Conservation (phyloP, 495 filamentous ascomycete species). For the Penicillium angulare region DNA sequence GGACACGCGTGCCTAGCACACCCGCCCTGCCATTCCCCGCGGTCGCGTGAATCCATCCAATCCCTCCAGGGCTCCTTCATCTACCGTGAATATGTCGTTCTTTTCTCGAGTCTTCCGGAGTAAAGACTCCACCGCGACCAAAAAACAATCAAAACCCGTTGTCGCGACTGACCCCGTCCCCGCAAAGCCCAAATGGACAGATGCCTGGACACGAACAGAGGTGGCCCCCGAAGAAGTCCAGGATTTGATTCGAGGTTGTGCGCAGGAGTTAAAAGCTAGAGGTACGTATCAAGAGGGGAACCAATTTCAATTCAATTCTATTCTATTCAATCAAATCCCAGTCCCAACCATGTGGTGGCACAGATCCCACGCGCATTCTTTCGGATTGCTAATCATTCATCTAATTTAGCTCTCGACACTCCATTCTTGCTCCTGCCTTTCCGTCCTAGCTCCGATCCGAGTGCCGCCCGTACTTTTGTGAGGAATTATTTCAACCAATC, state of each 20-base stretch:
- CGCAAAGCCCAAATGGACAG: slow-evolving; percentile 77
- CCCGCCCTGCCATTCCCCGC: background rate
- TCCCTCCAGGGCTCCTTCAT: no score
- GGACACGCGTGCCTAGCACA: slow-evolving; percentile 3
- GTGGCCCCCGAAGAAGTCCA: slow-evolving; percentile 90
- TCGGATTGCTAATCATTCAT: slow-evolving; percentile 38
- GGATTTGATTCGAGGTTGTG: slow-evolving; percentile 79
- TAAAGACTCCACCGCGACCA: slow-evolving; percentile 60
- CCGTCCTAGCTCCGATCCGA: slow-evolving; percentile 86
- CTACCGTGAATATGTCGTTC: slow-evolving; percentile 53
- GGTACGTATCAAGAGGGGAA: slow-evolving; percentile 65
- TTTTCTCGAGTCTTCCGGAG: slow-evolving; percentile 72
- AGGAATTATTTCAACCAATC: slow-evolving; percentile 81
- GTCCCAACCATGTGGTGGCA: slow-evolving; percentile 26
- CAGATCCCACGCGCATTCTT: slow-evolving; percentile 24
- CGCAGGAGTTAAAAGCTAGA: slow-evolving; percentile 88
- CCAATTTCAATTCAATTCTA: background rate
- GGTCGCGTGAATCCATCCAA: slow-evolving; percentile 14
- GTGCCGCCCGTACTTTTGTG: slow-evolving; percentile 85
- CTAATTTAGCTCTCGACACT: slow-evolving; percentile 69
- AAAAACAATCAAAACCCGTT: slow-evolving; percentile 57
- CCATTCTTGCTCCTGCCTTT: slow-evolving; percentile 97
- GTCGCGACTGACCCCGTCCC: slow-evolving; percentile 45
- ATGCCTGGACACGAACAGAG: slow-evolving; percentile 83
- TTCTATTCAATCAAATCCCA: slow-evolving; percentile 7